Base-by-base conservation (phyloP, 495 filamentous ascomycete genomes). In the Hypoxylon perforatum region DNA sequence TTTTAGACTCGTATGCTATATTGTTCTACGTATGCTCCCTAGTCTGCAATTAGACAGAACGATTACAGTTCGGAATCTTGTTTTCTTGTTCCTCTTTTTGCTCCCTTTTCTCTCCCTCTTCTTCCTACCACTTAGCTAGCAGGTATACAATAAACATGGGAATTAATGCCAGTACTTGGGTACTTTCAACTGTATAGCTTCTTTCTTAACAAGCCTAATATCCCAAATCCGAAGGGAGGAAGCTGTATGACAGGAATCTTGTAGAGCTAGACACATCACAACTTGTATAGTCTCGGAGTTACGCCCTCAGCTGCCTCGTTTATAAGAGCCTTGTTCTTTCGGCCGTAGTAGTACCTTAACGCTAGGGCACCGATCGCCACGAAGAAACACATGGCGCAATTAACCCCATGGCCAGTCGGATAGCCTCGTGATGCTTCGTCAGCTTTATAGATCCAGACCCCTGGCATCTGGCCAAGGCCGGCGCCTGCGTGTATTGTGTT, bases 391-490 rank as follows among this genome's bases (percentile, higher is more conserved):
- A 84, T 77, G 8, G 65, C 81, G 8, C 77, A 79, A 61, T 85
- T 85, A 10, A 77, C 77, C 56, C 80, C 84, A 54, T 84, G 88
- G 0, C 89, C 90, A 0, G 89, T 92, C 2, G 89, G 89, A 75
- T 88, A 92, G 0, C 89, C 89, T 4, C 46, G 77, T 23, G 75
- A 69, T 14, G 78, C 82, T 73, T 92, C 89, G 19, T 86, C 77
- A 0, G 81, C 76, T 67, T 88, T 89, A 74, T 91, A 92, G 48
- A 92, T 91, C 88, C 88, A 92, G 2, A 91, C 88, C 0, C 88
- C 88, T 0, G 86, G 86, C 19, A 91, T 91, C 73, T 91, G 88
- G 0, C 89, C 89, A 0, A 88, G 81, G 0, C 86, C 88, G 15
- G 75, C 80, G n/a, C n/a, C n/a, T n/a, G n/a, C n/a, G n/a, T n/a